phyloP scores from a whole-genome alignment of 768 basidiomycete species.

The Trichaptum fuscoviolaceum region DNA sequence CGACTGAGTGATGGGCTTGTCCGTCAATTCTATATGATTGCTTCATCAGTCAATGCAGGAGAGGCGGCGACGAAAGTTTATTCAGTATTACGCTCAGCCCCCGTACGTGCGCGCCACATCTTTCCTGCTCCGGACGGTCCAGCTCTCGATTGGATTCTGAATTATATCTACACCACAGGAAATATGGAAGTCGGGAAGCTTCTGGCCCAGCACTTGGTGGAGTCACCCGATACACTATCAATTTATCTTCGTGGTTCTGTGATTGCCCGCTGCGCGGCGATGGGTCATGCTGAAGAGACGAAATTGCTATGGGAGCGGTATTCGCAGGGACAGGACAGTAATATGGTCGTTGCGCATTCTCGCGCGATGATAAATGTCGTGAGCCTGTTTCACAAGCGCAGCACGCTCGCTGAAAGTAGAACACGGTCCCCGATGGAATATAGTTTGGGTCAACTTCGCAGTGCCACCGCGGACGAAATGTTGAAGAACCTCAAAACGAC shows the following conservation, averaged over 20 bases:
- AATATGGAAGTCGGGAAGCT: slow-evolving; percentile 42
- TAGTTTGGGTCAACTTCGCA: neutral
- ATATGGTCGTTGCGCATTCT: slow-evolving; percentile 39
- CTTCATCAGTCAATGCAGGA: slow-evolving; percentile 24
- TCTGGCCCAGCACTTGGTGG: slow-evolving; percentile 45
- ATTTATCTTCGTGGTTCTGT: slow-evolving; percentile 42
- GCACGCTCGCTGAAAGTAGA: neutral
- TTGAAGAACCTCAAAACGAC: neutral
- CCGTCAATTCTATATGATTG: slow-evolving; percentile 41
- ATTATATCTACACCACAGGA: slow-evolving; percentile 34
- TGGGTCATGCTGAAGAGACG: slow-evolving; percentile 44
- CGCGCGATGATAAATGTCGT: slow-evolving; percentile 45
- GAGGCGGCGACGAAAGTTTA: slow-evolving; percentile 43
- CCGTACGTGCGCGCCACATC: slow-evolving; percentile 24
- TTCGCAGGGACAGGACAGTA: slow-evolving; percentile 34
- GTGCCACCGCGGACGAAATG: neutral
- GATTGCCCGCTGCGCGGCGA: slow-evolving; percentile 39
- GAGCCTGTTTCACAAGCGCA: slow-evolving; percentile 34
- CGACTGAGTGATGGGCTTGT: slow-evolving; percentile 40
- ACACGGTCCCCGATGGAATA: neutral
- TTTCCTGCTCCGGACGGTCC: slow-evolving; percentile 48
- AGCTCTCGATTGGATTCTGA: slow-evolving; percentile 50
- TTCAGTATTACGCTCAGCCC: slow-evolving; percentile 33
- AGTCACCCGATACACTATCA: slow-evolving; percentile 36
- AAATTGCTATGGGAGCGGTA: slow-evolving; percentile 56